Percentiles rank a stretch among this genome's conserved stretches.
These are phyloP conservation scores for Smithsoniella earleae DNA, from an alignment of 163 green algal genomes.

Conservation along the genomic window DNA sequence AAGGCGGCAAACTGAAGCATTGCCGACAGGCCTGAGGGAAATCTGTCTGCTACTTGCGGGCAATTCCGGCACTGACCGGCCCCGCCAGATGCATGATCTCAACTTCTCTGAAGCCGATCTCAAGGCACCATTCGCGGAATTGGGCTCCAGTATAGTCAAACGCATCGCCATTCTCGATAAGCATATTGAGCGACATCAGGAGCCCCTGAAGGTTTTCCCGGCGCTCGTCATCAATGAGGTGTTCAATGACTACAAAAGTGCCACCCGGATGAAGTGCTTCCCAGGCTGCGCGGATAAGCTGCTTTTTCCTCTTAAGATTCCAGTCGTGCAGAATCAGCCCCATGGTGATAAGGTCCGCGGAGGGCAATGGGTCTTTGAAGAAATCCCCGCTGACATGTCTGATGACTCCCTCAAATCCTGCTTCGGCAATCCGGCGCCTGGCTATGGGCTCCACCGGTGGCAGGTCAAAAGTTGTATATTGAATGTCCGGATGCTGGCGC, in stretches of 20 bases:
- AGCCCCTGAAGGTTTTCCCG: conserved; percentile 29
- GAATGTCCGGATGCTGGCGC: not conserved
- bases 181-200: conserved; percentile 40
- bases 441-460: not conserved
- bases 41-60: no score
- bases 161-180: conserved; percentile 41
- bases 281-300: conserved; percentile 41
- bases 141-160: conserved; percentile 39
- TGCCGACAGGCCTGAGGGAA: no score
- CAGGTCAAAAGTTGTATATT: not conserved
- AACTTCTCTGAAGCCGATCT: conserved; percentile 34
- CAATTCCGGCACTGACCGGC: no score
- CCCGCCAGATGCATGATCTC: no score
- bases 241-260: conserved; percentile 39
- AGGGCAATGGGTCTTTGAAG: conserved; percentile 35
- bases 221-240: conserved; percentile 39
- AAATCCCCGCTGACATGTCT: conserved; percentile 32
- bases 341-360: conserved; percentile 39
- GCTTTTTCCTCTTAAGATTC: conserved; percentile 38
- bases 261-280: conserved; percentile 37
- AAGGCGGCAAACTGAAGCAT: no score
- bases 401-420: not conserved
- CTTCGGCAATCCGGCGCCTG: not conserved
- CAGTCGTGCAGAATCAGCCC: conserved; percentile 48
- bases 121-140: conserved; percentile 33